Evolutionary conservation across 768 basidiomycete species (phyloP).

Genomic region (Pluteus cervinus): DNA sequence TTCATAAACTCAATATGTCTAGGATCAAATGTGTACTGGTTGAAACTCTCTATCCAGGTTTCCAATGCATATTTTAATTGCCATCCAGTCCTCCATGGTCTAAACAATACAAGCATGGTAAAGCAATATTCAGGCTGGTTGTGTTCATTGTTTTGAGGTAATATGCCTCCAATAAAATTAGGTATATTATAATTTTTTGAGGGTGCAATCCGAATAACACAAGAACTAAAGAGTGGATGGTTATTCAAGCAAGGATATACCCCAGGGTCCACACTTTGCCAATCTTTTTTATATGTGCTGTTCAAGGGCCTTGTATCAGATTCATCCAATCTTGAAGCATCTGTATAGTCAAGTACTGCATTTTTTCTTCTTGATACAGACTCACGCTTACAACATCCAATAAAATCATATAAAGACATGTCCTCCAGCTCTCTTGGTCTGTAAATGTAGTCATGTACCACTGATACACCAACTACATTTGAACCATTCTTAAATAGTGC

Average conservation of each 20-base stretch:
- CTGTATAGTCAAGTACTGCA: not conserved
- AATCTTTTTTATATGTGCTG: conserved; percentile 9
- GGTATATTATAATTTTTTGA: conserved; percentile 10
- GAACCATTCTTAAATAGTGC: conserved; percentile 12
- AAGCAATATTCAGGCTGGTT: conserved; percentile 23
- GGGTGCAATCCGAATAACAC: not conserved
- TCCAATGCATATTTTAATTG: conserved; percentile 15
- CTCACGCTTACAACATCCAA: conserved; percentile 10
- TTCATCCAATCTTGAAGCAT: not conserved
- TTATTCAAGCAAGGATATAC: conserved; percentile 17
- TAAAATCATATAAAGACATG: conserved; percentile 23
- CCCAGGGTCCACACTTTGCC: conserved; percentile 11
- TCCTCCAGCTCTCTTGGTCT: conserved; percentile 13
- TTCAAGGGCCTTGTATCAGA: not conserved
- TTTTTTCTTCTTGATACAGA: conserved; percentile 5
- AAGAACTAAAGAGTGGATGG: conserved; percentile 1
- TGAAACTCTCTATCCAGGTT: conserved; percentile 7
- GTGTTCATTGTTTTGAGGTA: conserved; percentile 21
- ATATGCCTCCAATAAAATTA: conserved; percentile 16
- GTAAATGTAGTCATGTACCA: conserved; percentile 16
- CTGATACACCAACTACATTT: conserved; percentile 14
- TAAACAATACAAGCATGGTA: conserved; percentile 20
- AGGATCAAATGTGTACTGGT: conserved; percentile 16
- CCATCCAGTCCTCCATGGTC: conserved; percentile 16
- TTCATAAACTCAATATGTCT: too few species aligned